A percentile compares a stretch with the other conserved stretches of the same genome.
phyloP scores from a whole-genome alignment of 768 basidiomycete species.

The Hericium rajendrae region DNA sequence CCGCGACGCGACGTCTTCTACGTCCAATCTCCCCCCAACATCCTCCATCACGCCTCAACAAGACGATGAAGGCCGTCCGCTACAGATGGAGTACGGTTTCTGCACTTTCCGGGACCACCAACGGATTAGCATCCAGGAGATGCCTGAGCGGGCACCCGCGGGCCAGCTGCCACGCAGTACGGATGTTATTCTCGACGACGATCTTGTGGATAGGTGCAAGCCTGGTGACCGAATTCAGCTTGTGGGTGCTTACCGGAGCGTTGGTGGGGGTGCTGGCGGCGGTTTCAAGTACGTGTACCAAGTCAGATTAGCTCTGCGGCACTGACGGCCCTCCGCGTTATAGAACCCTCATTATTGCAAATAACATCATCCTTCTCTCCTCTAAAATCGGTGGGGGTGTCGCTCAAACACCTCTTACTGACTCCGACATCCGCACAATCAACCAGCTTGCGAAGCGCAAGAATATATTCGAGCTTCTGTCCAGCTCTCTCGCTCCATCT shows the following conservation, averaged over 20 bases:
- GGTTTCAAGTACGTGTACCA: slow-evolving; percentile 76
- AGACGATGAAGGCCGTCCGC: slow-evolving; percentile 79
- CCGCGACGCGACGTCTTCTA: slow-evolving; percentile 84
- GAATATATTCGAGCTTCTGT: slow-evolving; percentile 81
- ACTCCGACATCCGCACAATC: slow-evolving; percentile 90
- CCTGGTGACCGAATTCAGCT: slow-evolving; percentile 96
- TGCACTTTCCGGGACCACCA: slow-evolving; percentile 95
- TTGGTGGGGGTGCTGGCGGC: slow-evolving; percentile 83
- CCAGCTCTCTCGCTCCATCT: slow-evolving; percentile 92
- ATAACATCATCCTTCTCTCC: slow-evolving; percentile 89
- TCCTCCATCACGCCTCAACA: slow-evolving; percentile 82
- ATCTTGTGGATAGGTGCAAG: slow-evolving; percentile 94
- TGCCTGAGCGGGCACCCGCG: slow-evolving; percentile 97
- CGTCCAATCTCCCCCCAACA: slow-evolving; percentile 78
- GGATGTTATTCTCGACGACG: slow-evolving; percentile 92
- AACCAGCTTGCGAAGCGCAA: slow-evolving; percentile 86
- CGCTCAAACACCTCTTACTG: slow-evolving; percentile 85
- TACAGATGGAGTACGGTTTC: slow-evolving; percentile 89
- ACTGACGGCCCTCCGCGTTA: not conserved
- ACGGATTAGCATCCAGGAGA: slow-evolving; percentile 96
- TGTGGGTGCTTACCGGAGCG: slow-evolving; percentile 89
- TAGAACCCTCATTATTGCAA: slow-evolving; percentile 89
- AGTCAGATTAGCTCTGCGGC: not conserved
- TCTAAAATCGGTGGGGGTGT: slow-evolving; percentile 94
- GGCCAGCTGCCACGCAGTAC: slow-evolving; percentile 95